Percentiles rank a stretch among this genome's conserved stretches.
Conservation (phyloP, 1,139 yeast genomes). For the Sugiyamaella novakii region DNA sequence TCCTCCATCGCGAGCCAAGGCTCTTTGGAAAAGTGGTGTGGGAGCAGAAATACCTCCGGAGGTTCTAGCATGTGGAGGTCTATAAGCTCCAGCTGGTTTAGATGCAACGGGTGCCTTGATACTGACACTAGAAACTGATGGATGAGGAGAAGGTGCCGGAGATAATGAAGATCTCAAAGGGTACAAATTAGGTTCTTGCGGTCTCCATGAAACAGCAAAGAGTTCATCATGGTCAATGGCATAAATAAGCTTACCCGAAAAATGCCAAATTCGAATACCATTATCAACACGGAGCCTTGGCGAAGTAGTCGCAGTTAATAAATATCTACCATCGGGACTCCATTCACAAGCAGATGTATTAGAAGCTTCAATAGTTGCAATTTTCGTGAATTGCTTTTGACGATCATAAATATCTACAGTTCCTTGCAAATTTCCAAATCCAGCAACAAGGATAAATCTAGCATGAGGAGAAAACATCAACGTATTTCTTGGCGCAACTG, state of each 20-base stretch:
- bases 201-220: conserved; percentile 83
- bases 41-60: conserved; percentile 38
- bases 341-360: conserved; percentile 95
- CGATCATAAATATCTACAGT: conserved; percentile 94
- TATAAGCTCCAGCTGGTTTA: conserved; percentile 82
- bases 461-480: conserved; percentile 94
- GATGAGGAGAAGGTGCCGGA: conserved; percentile 69
- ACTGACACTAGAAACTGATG: conserved; percentile 45
- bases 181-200: conserved; percentile 59
- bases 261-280: conserved; percentile 93
- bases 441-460: conserved; percentile 86
- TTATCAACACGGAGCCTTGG: conserved; percentile 97
- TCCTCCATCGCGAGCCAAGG: conserved; percentile 31
- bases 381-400: conserved; percentile 77
- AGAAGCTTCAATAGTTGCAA: conserved; percentile 83
- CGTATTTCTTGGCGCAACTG: conserved; percentile 88
- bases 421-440: conserved; percentile 98
- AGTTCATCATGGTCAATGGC: conserved; percentile 80
- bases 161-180: conserved; percentile 55
- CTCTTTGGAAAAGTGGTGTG: conserved; percentile 40
- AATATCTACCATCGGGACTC: conserved; percentile 97
- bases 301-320: conserved; percentile 94
- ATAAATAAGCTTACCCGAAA: conserved; percentile 77
- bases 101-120: conserved; percentile 39
- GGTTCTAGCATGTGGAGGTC: conserved; percentile 90